Evolutionary conservation across 202 grass and related monocot genomes (phyloP), one percentile per base, ranked within the genome.

Genomic region (Panicum virgatum): DNA sequence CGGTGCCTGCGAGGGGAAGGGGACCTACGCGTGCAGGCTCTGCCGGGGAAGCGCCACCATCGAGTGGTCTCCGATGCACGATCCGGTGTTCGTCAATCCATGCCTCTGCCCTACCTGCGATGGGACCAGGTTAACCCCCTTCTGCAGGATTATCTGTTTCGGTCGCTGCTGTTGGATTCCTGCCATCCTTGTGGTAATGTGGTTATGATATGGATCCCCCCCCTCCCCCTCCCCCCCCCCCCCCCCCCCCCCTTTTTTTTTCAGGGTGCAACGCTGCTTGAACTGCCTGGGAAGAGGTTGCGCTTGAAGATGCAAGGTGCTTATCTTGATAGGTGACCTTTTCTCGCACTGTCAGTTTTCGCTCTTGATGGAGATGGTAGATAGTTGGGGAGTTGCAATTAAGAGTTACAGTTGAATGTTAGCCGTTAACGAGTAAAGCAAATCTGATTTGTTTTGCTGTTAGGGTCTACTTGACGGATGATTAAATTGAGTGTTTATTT

Each of bases 81-180:
- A 92, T 73, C 96, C 96, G 46, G 88, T 98, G 70, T 83, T 93
- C 77, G 75, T 98, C 68, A 98, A 90, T 69, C 90, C 88, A 7
- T 98, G 96, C 78, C 75, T 98, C 26, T 98, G 96, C 87, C 92
- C 96, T 67, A 93, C 96, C 51, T 98, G 96, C 45, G 92, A 98
- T 1, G 96, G 92, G 44, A 90, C 88, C 45, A 93, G 85, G 96
- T 96, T 78, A 58, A 40, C 16, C 26, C 40, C 80, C 25, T 10
- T 25, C 64, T 4, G 14, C 50, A 3, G 9, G 53, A 15, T 44
- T 63, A 40, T 12, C 45, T 42, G 9, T 13, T 75, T 7, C 30
- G 20, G 51, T 45, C 13, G 5, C 9, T 48, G 52, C 38, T 62
- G 19, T 38, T 48, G 34, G 3, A 10, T 89, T 72, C 32, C 52